phyloP scores from a whole-genome alignment of 2,329 filamentous ascomycete species.

The Lachnellula occidentalis region DNA sequence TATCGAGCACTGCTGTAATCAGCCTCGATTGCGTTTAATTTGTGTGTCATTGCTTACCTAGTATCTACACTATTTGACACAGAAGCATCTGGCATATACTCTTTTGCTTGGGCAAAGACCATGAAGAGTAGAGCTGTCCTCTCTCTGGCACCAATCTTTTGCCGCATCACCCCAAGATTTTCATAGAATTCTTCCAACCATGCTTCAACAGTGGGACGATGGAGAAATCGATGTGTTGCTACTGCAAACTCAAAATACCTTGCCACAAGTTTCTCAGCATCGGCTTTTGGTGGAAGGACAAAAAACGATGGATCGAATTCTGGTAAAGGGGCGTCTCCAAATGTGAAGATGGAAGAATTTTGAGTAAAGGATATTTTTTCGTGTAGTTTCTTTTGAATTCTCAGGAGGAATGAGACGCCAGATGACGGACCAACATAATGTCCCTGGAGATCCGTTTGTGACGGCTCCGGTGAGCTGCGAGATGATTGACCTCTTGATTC shows the following conservation, averaged over 20 bases:
- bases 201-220: slow-evolving; percentile 45
- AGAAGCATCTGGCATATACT: slow-evolving; percentile 28
- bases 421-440: slow-evolving; percentile 44
- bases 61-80: slow-evolving; percentile 8
- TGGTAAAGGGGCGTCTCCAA: slow-evolving; percentile 36
- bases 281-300: slow-evolving; percentile 28
- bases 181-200: slow-evolving; percentile 46
- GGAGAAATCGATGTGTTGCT: slow-evolving; percentile 54
- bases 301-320: slow-evolving; percentile 40
- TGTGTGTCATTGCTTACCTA: slow-evolving; percentile 4
- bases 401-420: slow-evolving; percentile 43
- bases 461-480: slow-evolving; percentile 40
- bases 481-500: slow-evolving; percentile 24
- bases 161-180: slow-evolving; percentile 36
- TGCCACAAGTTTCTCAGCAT: slow-evolving; percentile 32
- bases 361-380: slow-evolving; percentile 35
- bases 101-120: slow-evolving; percentile 44
- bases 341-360: slow-evolving; percentile 34
- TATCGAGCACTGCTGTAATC: slow-evolving; percentile 20
- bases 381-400: slow-evolving; percentile 44
- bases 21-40: neutral
- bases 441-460: slow-evolving; percentile 41
- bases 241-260: slow-evolving; percentile 57
- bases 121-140: slow-evolving; percentile 40
- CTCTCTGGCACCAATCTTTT: slow-evolving; percentile 36